A percentile compares a stretch with the other conserved stretches of the same genome.
phyloP scores from a whole-genome alignment of 148 eudicot species.

The Euryodendron excelsum region DNA sequence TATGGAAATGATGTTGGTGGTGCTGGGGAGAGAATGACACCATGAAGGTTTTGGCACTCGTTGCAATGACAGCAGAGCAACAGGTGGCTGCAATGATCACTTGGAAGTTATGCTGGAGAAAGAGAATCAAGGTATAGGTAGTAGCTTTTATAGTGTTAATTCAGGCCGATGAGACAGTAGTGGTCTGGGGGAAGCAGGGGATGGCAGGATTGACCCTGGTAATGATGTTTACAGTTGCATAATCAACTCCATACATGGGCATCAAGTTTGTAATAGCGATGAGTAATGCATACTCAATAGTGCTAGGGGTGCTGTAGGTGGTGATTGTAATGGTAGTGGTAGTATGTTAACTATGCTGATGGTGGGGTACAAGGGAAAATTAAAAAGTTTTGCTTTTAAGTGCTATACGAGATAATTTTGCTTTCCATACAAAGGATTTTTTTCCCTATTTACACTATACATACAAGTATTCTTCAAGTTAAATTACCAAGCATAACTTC shows the following conservation, averaged over 20 bases:
- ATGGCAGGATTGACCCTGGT: background rate
- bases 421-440: background rate
- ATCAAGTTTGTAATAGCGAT: background rate
- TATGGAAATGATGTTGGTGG: background rate
- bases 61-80: background rate
- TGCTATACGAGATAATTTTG: background rate
- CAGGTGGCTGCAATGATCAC: background rate
- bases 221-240: background rate
- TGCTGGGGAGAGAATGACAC: background rate
- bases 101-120: background rate
- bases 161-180: background rate
- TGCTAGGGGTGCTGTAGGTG: background rate
- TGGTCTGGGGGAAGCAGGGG: too few species aligned
- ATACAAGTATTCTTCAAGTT: background rate
- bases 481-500: background rate
- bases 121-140: background rate
- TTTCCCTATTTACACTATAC: background rate
- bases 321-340: background rate
- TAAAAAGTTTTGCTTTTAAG: background rate
- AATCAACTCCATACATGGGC: background rate
- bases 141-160: background rate
- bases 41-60: background rate
- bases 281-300: background rate
- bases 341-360: background rate
- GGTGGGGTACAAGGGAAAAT: background rate